A percentile compares a stretch with the other conserved stretches of the same genome.
phyloP scores from a whole-genome alignment of 176 grass and related monocot species.

The Paspalum notatum region DNA sequence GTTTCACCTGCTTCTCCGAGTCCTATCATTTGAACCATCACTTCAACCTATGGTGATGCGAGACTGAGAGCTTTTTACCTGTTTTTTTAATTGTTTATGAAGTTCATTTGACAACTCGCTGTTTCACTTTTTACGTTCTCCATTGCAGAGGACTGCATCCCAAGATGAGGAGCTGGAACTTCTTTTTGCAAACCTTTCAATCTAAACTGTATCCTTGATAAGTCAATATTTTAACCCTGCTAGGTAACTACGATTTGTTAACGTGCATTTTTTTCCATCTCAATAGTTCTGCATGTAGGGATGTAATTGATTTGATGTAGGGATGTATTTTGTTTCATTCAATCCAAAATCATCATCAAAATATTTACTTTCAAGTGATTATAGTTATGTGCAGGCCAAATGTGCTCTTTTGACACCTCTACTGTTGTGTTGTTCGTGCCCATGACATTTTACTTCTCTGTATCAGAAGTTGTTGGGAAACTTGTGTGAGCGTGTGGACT shows the following conservation, averaged over 20 bases:
- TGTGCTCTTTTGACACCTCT: not conserved
- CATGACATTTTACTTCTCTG: not conserved
- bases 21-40: not conserved
- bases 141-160: slow-evolving; percentile 56
- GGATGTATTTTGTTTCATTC: not conserved
- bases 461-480: not conserved
- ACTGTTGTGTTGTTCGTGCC: not conserved
- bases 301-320: not conserved
- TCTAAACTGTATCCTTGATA: slow-evolving; percentile 40
- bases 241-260: slow-evolving; percentile 32
- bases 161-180: slow-evolving; percentile 91
- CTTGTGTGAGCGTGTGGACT: not conserved
- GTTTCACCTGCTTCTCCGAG: not conserved
- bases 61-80: not conserved
- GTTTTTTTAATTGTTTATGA: not conserved
- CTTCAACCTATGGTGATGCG: not conserved
- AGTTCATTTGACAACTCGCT: not conserved
- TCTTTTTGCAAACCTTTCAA: slow-evolving; percentile 86
- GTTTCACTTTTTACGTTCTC: not conserved
- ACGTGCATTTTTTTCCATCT: slow-evolving; percentile 10
- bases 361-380: not conserved
- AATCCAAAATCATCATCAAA: not conserved
- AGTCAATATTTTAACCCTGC: slow-evolving; percentile 24
- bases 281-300: not conserved
- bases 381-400: slow-evolving; percentile 23